Percentiles rank a stretch among this genome's conserved stretches.
Evolutionary conservation across 148 eudicot genomes (phyloP).

Genomic region (Chenopodium album): DNA sequence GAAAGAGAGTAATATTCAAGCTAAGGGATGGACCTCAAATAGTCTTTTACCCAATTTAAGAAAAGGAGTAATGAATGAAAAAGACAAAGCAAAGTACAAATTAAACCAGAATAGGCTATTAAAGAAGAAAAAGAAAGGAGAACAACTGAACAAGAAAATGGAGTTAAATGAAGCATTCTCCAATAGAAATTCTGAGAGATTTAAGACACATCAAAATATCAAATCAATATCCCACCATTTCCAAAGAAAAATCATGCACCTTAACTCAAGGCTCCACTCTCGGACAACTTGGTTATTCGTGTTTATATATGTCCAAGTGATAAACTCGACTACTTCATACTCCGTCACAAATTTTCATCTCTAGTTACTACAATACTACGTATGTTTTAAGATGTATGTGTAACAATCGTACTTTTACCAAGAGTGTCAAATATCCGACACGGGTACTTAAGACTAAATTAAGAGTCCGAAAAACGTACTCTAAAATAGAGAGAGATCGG

Average conservation of each 20-base stretch:
- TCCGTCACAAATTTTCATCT: no score
- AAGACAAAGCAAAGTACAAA: slow-evolving; percentile 17
- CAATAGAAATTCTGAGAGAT: slow-evolving; percentile 3
- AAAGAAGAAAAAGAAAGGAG: not conserved
- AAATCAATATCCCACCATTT: slow-evolving; percentile 3
- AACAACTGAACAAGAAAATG: not conserved
- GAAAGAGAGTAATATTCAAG: not conserved
- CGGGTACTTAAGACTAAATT: no score
- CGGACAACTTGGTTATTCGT: no score
- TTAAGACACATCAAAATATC: slow-evolving; percentile 22
- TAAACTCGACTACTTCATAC: no score
- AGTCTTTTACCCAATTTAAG: not conserved
- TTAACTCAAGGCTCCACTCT: no score
- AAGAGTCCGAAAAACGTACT: no score
- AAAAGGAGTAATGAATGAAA: not conserved
- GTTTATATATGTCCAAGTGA: no score
- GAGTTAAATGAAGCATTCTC: not conserved
- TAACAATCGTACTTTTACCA: no score
- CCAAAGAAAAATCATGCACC: no score
- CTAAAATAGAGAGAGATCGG: not conserved
- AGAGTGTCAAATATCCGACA: not conserved
- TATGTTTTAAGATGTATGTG: no score
- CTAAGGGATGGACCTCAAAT: not conserved
- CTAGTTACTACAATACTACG: no score
- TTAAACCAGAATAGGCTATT: not conserved